Evolutionary conservation across 495 filamentous ascomycete genomes (phyloP), one percentile per base, ranked within the genome.

Genomic region (Aspergillus panamensis): DNA sequence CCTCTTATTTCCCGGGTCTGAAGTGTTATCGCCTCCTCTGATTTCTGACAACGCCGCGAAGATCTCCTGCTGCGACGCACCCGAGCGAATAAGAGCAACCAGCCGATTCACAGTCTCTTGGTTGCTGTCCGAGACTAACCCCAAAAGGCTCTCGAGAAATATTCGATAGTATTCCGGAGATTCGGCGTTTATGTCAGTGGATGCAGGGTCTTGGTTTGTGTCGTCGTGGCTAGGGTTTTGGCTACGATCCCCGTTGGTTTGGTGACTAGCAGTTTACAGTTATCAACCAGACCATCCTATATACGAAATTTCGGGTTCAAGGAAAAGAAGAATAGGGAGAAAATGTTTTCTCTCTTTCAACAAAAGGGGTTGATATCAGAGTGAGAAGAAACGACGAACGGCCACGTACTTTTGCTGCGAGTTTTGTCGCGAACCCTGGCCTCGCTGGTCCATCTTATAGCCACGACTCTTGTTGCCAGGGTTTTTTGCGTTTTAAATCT

Each of bases 41-140:
- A 64, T 16, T 14, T 60, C 56, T 6, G 68, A 58, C 55, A 76
- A 43, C 2, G 53, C 50, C 4, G 55, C 44, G 30, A 68, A 67
- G 20, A 76, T 73, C 6, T 71, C 60, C 48, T 61, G 33, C 16
- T 71, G 54, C 13, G 72, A 71, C 25, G 68, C 72, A 19, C 71
- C 69, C 10, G 72, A 63, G 33, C 72, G 73, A 51, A 76, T 71
- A 49, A 64, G 50, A 4, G 62, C 47, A 48, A 76, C 52, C 43
- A 76, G 31, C n/a, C 43, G 63, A 39, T 53, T 33, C 1, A 76
- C 59, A 0, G 63, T 47, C 31, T 60, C 66, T 31, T 64, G 60
- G 17, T 70, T 60, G 19, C 65, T 67, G 6, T 66, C 58, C 9
- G 62, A 59, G 45, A 76, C 63, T 17, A 72, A 25, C 12, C 51